phyloP scores from a whole-genome alignment of 306 rosid genomes.

The Echinosophora koreensis region DNA sequence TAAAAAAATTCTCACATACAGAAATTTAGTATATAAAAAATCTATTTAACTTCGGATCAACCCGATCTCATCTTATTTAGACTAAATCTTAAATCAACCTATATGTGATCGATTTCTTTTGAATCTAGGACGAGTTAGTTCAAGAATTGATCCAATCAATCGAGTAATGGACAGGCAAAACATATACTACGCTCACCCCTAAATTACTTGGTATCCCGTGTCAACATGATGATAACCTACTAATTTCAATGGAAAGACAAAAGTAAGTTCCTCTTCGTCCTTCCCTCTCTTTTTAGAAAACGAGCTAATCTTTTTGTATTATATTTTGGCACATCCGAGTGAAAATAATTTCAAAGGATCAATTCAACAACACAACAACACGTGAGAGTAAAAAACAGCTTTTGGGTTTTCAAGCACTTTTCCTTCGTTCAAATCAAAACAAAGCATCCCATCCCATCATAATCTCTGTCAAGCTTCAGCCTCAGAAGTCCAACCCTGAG shows the following conservation, averaged over 20 bases:
- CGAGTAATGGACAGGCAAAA: too few species aligned
- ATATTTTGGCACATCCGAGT: constrained; percentile 55
- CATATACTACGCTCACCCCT: too few species aligned
- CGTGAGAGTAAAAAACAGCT: constrained; percentile 45
- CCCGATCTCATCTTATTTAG: too few species aligned
- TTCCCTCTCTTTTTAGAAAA: constrained; percentile 42
- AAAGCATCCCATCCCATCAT: constrained; percentile 28
- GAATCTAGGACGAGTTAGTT: too few species aligned
- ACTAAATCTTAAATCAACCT: too few species aligned
- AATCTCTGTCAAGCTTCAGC: constrained; percentile 54
- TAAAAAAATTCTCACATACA: too few species aligned
- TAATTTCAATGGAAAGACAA: constrained; percentile 39
- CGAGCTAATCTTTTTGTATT: constrained; percentile 52
- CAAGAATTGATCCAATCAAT: too few species aligned
- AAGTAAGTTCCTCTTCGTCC: neutral
- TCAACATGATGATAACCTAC: constrained; percentile 32
- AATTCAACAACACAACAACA: constrained; percentile 48
- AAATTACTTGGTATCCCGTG: neutral
- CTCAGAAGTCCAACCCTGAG: constrained; percentile 43
- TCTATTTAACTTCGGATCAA: too few species aligned
- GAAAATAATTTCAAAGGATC: constrained; percentile 50
- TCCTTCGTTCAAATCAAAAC: constrained; percentile 41
- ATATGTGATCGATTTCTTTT: too few species aligned
- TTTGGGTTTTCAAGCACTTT: constrained; percentile 52
- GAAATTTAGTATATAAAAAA: too few species aligned